phyloP scores from a whole-genome alignment of 2,329 filamentous ascomycete species.

The Talaromyces albobiverticillius region DNA sequence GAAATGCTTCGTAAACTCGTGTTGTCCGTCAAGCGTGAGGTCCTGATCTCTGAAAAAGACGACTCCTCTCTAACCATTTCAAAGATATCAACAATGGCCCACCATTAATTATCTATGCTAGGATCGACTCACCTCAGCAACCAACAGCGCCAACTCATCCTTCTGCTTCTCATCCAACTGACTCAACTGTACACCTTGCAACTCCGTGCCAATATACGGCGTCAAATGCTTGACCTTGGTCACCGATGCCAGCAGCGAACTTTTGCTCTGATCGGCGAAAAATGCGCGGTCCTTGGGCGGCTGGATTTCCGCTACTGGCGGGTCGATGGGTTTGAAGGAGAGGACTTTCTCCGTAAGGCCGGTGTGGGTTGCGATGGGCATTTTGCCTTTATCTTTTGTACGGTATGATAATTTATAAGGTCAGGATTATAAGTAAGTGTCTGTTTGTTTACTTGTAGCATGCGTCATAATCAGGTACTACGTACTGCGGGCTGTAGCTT shows the following conservation, averaged over 20 bases:
- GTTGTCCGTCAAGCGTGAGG: constrained; percentile 1
- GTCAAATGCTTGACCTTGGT: constrained; percentile 6
- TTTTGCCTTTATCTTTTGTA: no score
- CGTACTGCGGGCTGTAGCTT: no score
- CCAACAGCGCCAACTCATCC: constrained; percentile 6
- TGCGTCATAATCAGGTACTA: no score
- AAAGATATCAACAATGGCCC: no score
- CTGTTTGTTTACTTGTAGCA: no score
- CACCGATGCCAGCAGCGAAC: background rate
- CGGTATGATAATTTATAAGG: no score
- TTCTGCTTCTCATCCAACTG: constrained; percentile 1
- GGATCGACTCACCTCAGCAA: background rate
- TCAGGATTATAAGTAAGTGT: no score
- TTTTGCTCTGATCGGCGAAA: constrained; percentile 4
- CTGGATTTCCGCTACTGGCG: constrained; percentile 1
- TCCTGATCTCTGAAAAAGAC: constrained; percentile 10
- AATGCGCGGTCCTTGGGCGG: constrained; percentile 6
- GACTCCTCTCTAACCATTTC: constrained; percentile 2
- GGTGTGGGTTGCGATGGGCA: constrained; percentile 5
- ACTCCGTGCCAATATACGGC: constrained; percentile 3
- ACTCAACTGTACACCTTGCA: constrained; percentile 6
- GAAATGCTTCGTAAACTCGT: constrained; percentile 7
- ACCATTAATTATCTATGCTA: background rate
- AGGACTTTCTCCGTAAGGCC: constrained; percentile 2
- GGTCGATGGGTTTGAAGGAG: constrained; percentile 2